Evolutionary conservation across 495 filamentous ascomycete species (phyloP).

Genomic region (Neurospora discreta): DNA sequence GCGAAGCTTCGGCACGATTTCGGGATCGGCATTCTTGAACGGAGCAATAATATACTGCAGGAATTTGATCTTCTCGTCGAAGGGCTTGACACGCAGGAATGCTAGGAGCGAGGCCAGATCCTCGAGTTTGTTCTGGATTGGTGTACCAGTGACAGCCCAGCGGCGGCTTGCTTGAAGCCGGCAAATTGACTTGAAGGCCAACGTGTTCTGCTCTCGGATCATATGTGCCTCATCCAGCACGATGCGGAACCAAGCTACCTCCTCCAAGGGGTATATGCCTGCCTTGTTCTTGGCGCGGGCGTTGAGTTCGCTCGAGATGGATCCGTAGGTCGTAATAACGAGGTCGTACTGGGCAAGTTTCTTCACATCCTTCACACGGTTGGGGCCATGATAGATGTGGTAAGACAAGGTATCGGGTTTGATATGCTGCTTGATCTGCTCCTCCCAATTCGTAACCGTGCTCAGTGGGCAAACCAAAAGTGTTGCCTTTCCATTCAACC

Average conservation of each 20-base stretch:
- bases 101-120: slow-evolving; percentile 84
- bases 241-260: slow-evolving; percentile 87
- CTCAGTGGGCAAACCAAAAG: slow-evolving; percentile 85
- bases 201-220: slow-evolving; percentile 73
- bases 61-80: slow-evolving; percentile 68
- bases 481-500: slow-evolving; percentile 64
- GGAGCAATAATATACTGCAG: slow-evolving; percentile 65
- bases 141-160: slow-evolving; percentile 93
- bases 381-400: slow-evolving; percentile 77
- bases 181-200: slow-evolving; percentile 74
- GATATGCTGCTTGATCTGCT: slow-evolving; percentile 77
- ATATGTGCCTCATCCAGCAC: slow-evolving; percentile 93
- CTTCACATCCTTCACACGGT: slow-evolving; percentile 53
- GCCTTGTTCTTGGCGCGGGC: slow-evolving; percentile 46
- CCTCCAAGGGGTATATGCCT: slow-evolving; percentile 53
- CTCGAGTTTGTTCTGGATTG: slow-evolving; percentile 84
- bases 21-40: slow-evolving; percentile 70
- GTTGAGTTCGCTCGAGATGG: slow-evolving; percentile 67
- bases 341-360: slow-evolving; percentile 66
- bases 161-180: slow-evolving; percentile 69
- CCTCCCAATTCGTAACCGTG: slow-evolving; percentile 84
- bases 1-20: slow-evolving; percentile 72
- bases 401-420: slow-evolving; percentile 45
- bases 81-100: slow-evolving; percentile 78
- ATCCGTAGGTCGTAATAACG: slow-evolving; percentile 85